These are phyloP conservation scores for Rhizoctonia solani DNA, from an alignment of 1,284 basidiomycete genomes.

Conservation along the genomic window DNA sequence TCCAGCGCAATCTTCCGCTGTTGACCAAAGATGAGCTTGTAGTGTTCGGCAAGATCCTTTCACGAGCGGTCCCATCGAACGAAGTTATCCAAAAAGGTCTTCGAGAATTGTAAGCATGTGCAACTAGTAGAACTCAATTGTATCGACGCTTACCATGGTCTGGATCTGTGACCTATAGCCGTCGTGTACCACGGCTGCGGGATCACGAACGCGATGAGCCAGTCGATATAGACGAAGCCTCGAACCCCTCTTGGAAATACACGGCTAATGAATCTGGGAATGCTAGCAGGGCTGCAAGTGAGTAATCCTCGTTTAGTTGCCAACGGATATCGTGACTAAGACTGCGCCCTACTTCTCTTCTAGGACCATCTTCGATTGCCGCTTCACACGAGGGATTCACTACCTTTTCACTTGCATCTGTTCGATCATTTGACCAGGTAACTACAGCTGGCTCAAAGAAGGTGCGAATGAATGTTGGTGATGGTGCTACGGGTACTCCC, in stretches of 20 bases:
- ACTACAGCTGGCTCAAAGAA: slow-evolving; percentile 1
- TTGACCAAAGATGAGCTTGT: slow-evolving; percentile 31
- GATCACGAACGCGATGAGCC: slow-evolving; percentile 24
- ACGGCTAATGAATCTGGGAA: slow-evolving; percentile 3
- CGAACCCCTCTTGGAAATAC: slow-evolving; percentile 25
- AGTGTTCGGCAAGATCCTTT: slow-evolving; percentile 26
- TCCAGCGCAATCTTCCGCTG: slow-evolving; percentile 30
- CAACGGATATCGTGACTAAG: slow-evolving; percentile 1
- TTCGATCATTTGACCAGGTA: neutral
- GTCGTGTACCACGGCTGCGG: slow-evolving; percentile 20
- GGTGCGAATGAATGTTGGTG: neutral
- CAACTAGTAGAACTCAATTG: neutral
- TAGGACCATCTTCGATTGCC: slow-evolving; percentile 3
- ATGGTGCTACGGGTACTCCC: neutral
- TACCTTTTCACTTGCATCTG: slow-evolving; percentile 22
- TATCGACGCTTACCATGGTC: slow-evolving; percentile 14
- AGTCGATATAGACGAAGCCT: slow-evolving; percentile 12
- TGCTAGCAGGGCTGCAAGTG: slow-evolving; percentile 17
- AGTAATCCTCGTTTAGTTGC: neutral
- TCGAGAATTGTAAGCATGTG: slow-evolving; percentile 29
- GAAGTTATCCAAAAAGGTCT: slow-evolving; percentile 24
- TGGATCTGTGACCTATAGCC: slow-evolving; percentile 14
- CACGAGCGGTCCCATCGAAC: slow-evolving; percentile 11
- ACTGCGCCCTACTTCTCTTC: neutral
- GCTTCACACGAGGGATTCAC: slow-evolving; percentile 29